These are phyloP conservation scores for Malus hybrid DNA, from an alignment of 331 rosid species.

Conservation along the genomic window DNA sequence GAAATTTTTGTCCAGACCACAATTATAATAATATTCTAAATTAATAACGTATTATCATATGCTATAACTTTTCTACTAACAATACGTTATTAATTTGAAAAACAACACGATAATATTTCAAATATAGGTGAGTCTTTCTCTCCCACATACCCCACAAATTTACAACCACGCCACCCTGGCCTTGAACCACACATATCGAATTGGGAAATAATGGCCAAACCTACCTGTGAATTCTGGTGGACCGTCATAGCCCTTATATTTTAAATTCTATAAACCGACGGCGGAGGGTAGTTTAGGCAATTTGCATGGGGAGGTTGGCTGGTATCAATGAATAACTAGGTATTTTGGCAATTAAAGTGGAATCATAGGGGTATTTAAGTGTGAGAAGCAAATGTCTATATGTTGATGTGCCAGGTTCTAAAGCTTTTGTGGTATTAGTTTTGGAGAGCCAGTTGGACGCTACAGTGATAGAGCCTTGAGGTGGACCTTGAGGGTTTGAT, in stretches of 20 bases:
- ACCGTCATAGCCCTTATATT: neutral
- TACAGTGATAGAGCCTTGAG: slow-evolving; percentile 19
- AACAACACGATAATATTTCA: too few species aligned
- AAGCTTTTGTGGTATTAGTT: slow-evolving; percentile 23
- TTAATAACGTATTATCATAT: too few species aligned
- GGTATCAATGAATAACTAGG: slow-evolving; percentile 5
- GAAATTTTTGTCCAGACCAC: too few species aligned
- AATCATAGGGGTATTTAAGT: slow-evolving; percentile 4
- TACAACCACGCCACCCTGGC: slow-evolving; percentile 27
- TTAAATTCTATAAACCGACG: neutral
- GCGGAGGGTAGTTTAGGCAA: slow-evolving; percentile 21
- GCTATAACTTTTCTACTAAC: too few species aligned
- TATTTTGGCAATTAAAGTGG: slow-evolving; percentile 6
- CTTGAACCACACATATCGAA: slow-evolving; percentile 6
- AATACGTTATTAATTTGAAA: too few species aligned
- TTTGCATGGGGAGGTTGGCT: slow-evolving; percentile 20
- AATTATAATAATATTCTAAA: too few species aligned
- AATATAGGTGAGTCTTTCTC: too few species aligned
- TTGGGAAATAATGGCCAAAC: slow-evolving; percentile 7
- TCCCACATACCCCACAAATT: neutral
- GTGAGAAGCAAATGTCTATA: slow-evolving; percentile 16
- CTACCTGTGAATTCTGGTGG: slow-evolving; percentile 6
- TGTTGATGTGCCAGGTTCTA: slow-evolving; percentile 18
- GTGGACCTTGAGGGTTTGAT: slow-evolving; percentile 22
- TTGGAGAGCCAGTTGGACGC: slow-evolving; percentile 38